Evolutionary conservation across 75 land plant genomes (phyloP).

Genomic region (Pinus albicaulis): DNA sequence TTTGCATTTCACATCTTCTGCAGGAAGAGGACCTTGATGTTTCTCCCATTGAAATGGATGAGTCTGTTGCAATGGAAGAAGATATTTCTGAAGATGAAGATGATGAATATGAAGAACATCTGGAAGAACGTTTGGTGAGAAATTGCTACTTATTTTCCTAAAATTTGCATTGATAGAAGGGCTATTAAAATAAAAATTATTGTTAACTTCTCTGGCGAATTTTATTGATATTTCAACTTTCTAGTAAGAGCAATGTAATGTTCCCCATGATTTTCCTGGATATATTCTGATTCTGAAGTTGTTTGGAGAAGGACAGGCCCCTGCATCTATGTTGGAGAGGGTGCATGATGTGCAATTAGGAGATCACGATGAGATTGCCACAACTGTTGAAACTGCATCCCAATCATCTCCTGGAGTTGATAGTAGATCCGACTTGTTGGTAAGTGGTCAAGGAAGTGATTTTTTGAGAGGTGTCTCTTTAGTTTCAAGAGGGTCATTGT

Average conservation of each 20-base stretch:
- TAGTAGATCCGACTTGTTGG: conserved; percentile 18
- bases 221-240: too few species aligned
- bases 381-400: conserved; percentile 14
- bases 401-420: conserved; percentile 7
- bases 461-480: conserved; percentile 15
- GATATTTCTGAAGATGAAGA: conserved; percentile 53
- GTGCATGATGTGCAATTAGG: conserved; percentile 55
- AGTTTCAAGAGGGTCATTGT: conserved; percentile 34
- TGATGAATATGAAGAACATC: conserved; percentile 36
- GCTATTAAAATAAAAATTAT: neutral
- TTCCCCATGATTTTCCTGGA: neutral
- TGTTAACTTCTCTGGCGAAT: too few species aligned
- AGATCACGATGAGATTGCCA: conserved; percentile 28
- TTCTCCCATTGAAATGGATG: conserved; percentile 44
- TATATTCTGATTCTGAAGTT: conserved; percentile 15
- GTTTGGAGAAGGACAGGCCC: conserved; percentile 41
- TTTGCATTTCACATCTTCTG: neutral
- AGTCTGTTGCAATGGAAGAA: conserved; percentile 55
- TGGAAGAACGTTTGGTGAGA: conserved; percentile 9
- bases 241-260: neutral
- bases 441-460: conserved; percentile 30
- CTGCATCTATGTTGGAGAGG: conserved; percentile 32
- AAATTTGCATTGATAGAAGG: neutral
- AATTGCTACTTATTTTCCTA: neutral
- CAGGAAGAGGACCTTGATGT: conserved; percentile 52